Conservation (phyloP, 2,329 filamentous ascomycete genomes). For the Colletotrichum siamense region DNA sequence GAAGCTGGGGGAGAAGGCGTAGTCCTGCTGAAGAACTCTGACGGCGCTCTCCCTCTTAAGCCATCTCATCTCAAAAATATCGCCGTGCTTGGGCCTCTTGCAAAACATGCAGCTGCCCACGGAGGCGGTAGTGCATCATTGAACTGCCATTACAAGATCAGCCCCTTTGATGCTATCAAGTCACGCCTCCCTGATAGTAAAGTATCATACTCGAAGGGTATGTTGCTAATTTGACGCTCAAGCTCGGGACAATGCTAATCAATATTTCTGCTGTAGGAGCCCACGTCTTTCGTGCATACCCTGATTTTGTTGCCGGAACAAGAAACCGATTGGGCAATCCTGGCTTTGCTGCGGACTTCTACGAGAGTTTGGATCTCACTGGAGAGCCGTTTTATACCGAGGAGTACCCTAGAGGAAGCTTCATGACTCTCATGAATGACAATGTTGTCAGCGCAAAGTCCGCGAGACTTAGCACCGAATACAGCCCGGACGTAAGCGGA, state of each 20-base stretch:
- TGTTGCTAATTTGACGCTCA: fast-evolving
- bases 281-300: neutral
- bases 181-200: neutral
- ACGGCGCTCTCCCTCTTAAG: conserved; percentile 64
- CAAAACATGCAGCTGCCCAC: conserved; percentile 56
- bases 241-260: neutral
- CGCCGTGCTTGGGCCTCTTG: neutral
- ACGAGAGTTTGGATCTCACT: neutral
- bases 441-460: neutral
- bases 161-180: neutral
- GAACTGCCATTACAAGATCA: conserved; percentile 3
- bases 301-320: neutral
- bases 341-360: conserved; percentile 24
- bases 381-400: neutral
- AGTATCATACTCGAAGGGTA: neutral
- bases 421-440: neutral
- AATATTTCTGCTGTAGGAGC: neutral
- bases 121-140: conserved; percentile 71
- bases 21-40: conserved; percentile 76
- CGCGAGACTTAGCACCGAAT: neutral
- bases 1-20: conserved; percentile 66
- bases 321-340: conserved; percentile 26
- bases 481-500: conserved; percentile 22
- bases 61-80: conserved; percentile 42
- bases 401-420: neutral